A percentile compares a stretch with the other conserved stretches of the same genome.
Evolutionary conservation across 345 rosid genomes (phyloP).

Genomic region (Ceriops decandra): DNA sequence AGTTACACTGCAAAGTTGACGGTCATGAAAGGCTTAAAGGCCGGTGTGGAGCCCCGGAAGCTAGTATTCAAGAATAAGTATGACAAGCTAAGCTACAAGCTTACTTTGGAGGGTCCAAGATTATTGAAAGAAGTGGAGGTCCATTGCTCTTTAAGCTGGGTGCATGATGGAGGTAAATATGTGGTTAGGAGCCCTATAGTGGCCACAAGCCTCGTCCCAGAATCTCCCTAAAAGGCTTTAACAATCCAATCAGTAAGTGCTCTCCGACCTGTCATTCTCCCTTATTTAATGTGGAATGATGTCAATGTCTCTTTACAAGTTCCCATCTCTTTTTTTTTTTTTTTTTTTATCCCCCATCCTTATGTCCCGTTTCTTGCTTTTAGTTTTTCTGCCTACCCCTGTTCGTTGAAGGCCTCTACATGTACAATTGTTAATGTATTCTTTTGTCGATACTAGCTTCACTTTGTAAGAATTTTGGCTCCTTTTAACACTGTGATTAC

Average conservation of each 20-base stretch:
- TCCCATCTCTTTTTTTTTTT: background rate
- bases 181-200: conserved; percentile 51
- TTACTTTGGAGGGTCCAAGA: conserved; percentile 46
- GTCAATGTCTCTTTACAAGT: background rate
- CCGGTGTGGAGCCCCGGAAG: conserved; percentile 49
- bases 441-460: too few species aligned
- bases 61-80: conserved; percentile 40
- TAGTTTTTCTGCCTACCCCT: background rate
- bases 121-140: conserved; percentile 33
- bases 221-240: conserved; percentile 3
- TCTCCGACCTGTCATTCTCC: background rate
- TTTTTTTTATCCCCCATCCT: background rate
- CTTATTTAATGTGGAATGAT: background rate
- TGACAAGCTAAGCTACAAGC: conserved; percentile 48
- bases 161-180: conserved; percentile 44
- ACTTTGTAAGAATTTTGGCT: too few species aligned
- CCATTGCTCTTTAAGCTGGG: conserved; percentile 55
- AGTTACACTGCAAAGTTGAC: conserved; percentile 40
- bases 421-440: background rate
- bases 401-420: background rate
- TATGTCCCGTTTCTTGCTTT: background rate
- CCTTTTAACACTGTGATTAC: too few species aligned
- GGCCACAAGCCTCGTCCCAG: conserved; percentile 34
- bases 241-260: background rate
- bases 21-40: conserved; percentile 45